phyloP scores from a whole-genome alignment of 768 basidiomycete genomes.

The Mycena albidolilacea region DNA sequence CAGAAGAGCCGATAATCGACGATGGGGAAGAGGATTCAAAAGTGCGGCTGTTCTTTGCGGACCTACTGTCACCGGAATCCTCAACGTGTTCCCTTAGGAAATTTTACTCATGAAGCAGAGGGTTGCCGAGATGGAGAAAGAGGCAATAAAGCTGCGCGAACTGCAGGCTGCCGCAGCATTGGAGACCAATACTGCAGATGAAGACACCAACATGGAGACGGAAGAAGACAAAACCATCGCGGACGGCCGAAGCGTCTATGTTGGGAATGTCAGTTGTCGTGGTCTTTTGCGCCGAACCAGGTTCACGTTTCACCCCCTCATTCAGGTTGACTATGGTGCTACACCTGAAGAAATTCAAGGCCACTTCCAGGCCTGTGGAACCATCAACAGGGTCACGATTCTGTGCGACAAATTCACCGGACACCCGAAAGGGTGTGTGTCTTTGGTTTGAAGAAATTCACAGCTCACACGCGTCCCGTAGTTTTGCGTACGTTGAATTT shows the following conservation, averaged over 20 bases:
- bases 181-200: constrained; percentile 63
- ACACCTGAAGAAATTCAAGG: constrained; percentile 98
- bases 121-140: constrained; percentile 94
- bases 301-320: constrained; percentile 27
- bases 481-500: constrained; percentile 99
- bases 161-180: constrained; percentile 85
- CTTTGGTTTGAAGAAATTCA: constrained; percentile 23
- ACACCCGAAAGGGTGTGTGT: constrained; percentile 93
- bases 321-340: constrained; percentile 95
- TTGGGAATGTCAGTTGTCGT: constrained; percentile 88
- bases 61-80: constrained; percentile 27
- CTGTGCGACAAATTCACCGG: constrained; percentile 99
- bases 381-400: constrained; percentile 98
- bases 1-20: constrained; percentile 59
- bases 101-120: constrained; percentile 92
- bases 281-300: constrained; percentile 24
- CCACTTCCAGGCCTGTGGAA: constrained; percentile 97
- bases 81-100: constrained; percentile 66
- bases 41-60: constrained; percentile 49
- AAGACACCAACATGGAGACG: constrained; percentile 73
- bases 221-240: constrained; percentile 89
- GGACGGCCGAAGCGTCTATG: constrained; percentile 91
- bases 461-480: constrained; percentile 48
- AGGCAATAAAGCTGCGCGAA: constrained; percentile 90
- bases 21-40: constrained; percentile 78